Conservation (phyloP, 2,329 filamentous ascomycete genomes). For the Aquanectria penicillioides region DNA sequence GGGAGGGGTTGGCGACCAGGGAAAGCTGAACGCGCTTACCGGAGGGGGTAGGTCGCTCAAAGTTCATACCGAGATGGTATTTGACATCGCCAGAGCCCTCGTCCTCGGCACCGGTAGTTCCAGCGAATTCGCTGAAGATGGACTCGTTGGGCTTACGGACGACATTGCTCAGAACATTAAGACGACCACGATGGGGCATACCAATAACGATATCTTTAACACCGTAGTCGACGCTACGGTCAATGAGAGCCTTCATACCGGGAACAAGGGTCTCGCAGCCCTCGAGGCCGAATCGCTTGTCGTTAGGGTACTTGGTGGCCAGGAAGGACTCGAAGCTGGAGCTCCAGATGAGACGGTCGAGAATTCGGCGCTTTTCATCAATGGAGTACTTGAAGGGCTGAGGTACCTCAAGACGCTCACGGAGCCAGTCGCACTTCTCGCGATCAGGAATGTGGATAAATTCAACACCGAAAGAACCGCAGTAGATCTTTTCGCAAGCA, state of each 20-base stretch:
- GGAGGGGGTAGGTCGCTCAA: conserved; percentile 96
- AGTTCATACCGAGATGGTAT: conserved; percentile 99
- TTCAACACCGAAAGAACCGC: conserved; percentile 95
- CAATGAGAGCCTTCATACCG: conserved; percentile 99
- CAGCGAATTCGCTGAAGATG: conserved; percentile 98
- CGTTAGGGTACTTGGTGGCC: conserved; percentile 98
- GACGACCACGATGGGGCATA: conserved; percentile 98
- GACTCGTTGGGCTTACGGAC: conserved; percentile 99
- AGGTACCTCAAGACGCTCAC: conserved; percentile 93
- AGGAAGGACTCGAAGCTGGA: conserved; percentile 97
- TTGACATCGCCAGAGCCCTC: conserved; percentile 99
- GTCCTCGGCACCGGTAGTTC: conserved; percentile 85
- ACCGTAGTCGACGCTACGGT: conserved; percentile 97
- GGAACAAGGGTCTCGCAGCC: conserved; percentile 97
- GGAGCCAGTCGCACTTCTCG: conserved; percentile 97
- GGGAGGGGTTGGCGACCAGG: conserved; percentile 96
- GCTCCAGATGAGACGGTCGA: conserved; percentile 98
- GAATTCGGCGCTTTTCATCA: conserved; percentile 96
- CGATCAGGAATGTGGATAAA: conserved; percentile 99
- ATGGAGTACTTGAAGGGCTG: conserved; percentile 96
- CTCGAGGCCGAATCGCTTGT: conserved; percentile 98
- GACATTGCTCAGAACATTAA: conserved; percentile 98
- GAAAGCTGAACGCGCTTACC: conserved; percentile 99
- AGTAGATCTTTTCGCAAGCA: conserved; percentile 95
- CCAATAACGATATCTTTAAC: conserved; percentile 99